Base-by-base conservation (phyloP, 768 basidiomycete species). In the Russula emetica region DNA sequence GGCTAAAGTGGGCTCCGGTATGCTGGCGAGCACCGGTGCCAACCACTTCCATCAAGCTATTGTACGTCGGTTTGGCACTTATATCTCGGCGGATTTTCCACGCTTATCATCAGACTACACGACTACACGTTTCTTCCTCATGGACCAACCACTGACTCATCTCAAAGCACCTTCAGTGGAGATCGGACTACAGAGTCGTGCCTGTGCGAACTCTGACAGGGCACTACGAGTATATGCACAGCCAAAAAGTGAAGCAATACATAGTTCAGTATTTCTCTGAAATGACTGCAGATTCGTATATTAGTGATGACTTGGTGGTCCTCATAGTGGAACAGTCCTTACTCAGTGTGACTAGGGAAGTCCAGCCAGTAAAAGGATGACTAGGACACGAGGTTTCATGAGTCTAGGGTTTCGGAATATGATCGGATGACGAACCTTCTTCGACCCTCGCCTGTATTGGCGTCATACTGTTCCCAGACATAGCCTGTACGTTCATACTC, bases 291-390 rank as follows among this genome's bases (percentile, higher is more conserved):
- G 44, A 63, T 56, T 63, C 40, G 30, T 28, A 16, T 28, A 70
- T 66, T 57, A 70, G 60, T 47, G 55, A 60, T 34, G 61, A 61
- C 38, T 14, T 47, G 40, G 40, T 18, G 57, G 30, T 51, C 20
- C 26, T 30, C 57, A 51, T n/a, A 26, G 18, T 10, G n/a, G 20
- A 44, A 34, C 34, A 6, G 36, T 62, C 81, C 92, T 80, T 74
- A 96, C 94, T 94, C 69, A 96, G 76, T 34, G 92, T 85, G 26
- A 92, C 83, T 50, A 96, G 78, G 51, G 94, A 93, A 30, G 94
- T 95, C 95, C 94, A 97, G 11, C 95, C 95, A 13, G 95, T 97
- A 77, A 98, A 98, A 0, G 95, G 94, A 74, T 96, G 93, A 70
- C 94, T 94, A 53, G 58, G 62, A 30, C 47, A 61, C 53, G 24